Percentiles rank a stretch among this genome's conserved stretches.
Conservation (phyloP, 78 protist species). For the Polysphondylium violaceum region DNA sequence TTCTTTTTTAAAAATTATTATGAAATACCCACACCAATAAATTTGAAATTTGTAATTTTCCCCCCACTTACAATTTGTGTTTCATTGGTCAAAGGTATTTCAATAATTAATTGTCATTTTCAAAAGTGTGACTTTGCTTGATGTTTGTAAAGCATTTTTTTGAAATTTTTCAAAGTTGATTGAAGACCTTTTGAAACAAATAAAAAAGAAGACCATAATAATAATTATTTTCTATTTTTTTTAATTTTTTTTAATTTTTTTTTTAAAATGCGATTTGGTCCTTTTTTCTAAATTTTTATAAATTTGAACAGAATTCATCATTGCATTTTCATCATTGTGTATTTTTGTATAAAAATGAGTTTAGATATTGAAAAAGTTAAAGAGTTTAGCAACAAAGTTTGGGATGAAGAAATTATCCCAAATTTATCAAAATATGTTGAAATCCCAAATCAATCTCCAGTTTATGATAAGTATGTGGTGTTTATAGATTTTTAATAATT, state of each 20-base stretch:
- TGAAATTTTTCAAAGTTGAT: no score
- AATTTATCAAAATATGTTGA: constrained; percentile 69
- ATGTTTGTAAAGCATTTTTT: no score
- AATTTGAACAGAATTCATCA: not conserved
- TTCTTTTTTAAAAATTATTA: no score
- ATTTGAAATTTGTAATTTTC: no score
- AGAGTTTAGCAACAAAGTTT: constrained; percentile 47
- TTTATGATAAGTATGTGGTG: constrained; percentile 84
- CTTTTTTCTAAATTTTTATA: not conserved
- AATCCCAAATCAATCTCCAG: constrained; percentile 92
- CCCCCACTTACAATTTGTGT: no score
- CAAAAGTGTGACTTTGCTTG: no score
- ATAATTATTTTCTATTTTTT: constrained; percentile 15
- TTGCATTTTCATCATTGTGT: not conserved
- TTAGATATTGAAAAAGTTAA: constrained; percentile 51
- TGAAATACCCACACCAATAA: no score
- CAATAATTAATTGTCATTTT: no score
- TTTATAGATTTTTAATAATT: not conserved
- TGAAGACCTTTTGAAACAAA: no score
- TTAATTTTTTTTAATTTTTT: not conserved
- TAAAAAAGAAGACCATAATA: no score
- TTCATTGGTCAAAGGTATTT: no score
- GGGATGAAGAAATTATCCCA: constrained; percentile 80
- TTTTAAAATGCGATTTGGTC: not conserved
- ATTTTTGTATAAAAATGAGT: constrained; percentile 7